A percentile compares a stretch with the other conserved stretches of the same genome.
Conservation (phyloP, 352 stramenopile species). For the Phytophthora citricola region DNA sequence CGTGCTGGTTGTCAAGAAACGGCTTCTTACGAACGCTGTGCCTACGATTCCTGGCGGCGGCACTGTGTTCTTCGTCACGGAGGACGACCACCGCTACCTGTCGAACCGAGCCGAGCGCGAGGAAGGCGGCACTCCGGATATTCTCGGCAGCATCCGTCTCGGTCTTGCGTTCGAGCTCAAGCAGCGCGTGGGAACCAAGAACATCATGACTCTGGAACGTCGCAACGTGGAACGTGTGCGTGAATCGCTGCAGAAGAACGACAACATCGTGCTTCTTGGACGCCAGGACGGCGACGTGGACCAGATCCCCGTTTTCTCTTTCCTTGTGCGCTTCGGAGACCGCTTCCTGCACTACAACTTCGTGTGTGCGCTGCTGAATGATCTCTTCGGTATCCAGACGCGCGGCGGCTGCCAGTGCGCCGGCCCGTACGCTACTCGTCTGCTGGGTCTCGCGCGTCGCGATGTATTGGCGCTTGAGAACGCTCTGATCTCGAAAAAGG, state of each 20-base stretch:
- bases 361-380: conserved; percentile 97
- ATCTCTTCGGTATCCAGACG: conserved; percentile 97
- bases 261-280: conserved; percentile 90
- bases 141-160: conserved; percentile 93
- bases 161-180: conserved; percentile 96
- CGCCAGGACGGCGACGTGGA: conserved; percentile 41
- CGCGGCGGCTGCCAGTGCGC: conserved; percentile 84
- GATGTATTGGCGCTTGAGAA: conserved; percentile 79
- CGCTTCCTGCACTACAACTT: conserved; percentile 99
- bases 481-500: conserved; percentile 91
- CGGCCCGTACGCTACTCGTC: conserved; percentile 94
- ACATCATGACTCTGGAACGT: conserved; percentile 67
- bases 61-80: conserved; percentile 71
- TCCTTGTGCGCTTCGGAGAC: conserved; percentile 90
- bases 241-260: conserved; percentile 52
- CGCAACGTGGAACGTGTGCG: conserved; percentile 50
- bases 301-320: conserved; percentile 95
- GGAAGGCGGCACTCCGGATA: conserved; percentile 97
- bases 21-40: conserved; percentile 66
- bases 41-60: conserved; percentile 63
- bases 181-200: conserved; percentile 55
- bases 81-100: conserved; percentile 71
- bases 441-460: conserved; percentile 91
- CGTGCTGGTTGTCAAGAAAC: conserved; percentile 97
- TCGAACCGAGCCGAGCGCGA: conserved; percentile 91